Percentiles rank a stretch among this genome's conserved stretches.
Evolutionary conservation across 2,329 filamentous ascomycete species (phyloP).

Genomic region (Cordyceps cicadae): DNA sequence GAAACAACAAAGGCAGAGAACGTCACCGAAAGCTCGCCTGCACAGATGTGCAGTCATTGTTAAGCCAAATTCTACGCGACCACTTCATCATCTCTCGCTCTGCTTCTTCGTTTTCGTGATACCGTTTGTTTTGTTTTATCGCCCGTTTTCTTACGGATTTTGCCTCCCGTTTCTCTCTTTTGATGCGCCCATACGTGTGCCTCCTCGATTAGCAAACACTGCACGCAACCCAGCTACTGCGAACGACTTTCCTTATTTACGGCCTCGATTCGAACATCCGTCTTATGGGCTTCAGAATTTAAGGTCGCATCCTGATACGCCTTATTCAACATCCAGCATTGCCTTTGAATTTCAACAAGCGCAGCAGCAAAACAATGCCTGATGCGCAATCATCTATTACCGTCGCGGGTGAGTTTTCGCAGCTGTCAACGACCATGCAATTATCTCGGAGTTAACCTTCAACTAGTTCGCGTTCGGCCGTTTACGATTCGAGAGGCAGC

Average conservation of each 20-base stretch:
- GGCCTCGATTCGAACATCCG: neutral
- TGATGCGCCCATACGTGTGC: neutral
- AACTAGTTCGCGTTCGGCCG: conserved; percentile 57
- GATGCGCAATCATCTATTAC: conserved; percentile 44
- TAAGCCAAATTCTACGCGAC: neutral
- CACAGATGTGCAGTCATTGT: neutral
- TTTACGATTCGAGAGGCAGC: conserved; percentile 89
- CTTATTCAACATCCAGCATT: neutral
- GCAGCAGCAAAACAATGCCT: neutral
- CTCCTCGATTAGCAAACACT: conserved; percentile 5
- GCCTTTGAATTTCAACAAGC: neutral
- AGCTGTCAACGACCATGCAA: neutral
- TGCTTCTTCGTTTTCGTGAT: neutral
- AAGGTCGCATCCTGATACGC: neutral
- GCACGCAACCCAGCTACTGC: neutral
- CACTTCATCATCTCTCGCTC: neutral
- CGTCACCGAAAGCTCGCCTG: conserved; percentile 8
- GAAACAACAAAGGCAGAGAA: conserved; percentile 11
- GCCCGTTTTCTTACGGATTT: neutral
- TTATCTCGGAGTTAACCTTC: conserved; percentile 20
- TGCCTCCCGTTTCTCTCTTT: neutral
- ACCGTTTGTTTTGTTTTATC: neutral
- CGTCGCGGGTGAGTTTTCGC: conserved; percentile 41
- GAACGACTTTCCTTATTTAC: neutral
- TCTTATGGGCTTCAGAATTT: neutral